Percentiles rank a stretch among this genome's conserved stretches.
Evolutionary conservation across 805 yeast genomes (phyloP).

Genomic region (Wickerhamiella vanderwaltii): DNA sequence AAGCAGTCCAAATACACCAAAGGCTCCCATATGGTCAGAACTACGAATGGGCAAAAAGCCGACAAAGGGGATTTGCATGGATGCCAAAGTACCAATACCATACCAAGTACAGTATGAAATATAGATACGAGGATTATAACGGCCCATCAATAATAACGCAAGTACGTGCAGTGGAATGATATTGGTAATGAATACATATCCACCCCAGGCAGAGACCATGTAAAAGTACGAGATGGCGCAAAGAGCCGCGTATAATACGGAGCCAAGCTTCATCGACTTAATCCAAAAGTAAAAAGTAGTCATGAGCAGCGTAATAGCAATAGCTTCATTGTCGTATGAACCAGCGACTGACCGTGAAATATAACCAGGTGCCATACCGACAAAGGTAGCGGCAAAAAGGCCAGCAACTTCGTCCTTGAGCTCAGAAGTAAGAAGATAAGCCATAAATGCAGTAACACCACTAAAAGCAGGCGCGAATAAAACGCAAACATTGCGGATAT

Average conservation of each 20-base stretch:
- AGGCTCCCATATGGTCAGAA: constrained; percentile 95
- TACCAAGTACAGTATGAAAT: constrained; percentile 95
- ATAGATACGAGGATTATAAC: constrained; percentile 71
- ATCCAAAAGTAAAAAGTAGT: constrained; percentile 94
- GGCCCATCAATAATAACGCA: constrained; percentile 83
- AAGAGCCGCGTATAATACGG: constrained; percentile 67
- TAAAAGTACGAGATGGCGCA: constrained; percentile 87
- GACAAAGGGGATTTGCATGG: constrained; percentile 99
- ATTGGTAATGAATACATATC: constrained; percentile 96
- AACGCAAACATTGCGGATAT: constrained; percentile 92
- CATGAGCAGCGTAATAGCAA: constrained; percentile 92
- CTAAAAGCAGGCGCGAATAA: constrained; percentile 93
- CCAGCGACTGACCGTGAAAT: constrained; percentile 98
- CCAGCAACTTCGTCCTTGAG: constrained; percentile 88
- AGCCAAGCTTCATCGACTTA: constrained; percentile 82
- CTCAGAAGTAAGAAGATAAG: constrained; percentile 78
- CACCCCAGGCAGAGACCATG: constrained; percentile 99
- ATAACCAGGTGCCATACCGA: constrained; percentile 97
- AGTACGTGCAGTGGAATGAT: constrained; percentile 92
- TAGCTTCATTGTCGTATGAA: constrained; percentile 96
- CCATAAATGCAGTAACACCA: constrained; percentile 80
- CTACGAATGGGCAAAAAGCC: constrained; percentile 95
- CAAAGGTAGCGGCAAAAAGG: constrained; percentile 78
- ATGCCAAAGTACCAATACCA: constrained; percentile 90
- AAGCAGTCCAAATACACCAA: constrained; percentile 90